phyloP scores from a whole-genome alignment of 768 basidiomycete genomes.

The Fibroporia radiculosa region DNA sequence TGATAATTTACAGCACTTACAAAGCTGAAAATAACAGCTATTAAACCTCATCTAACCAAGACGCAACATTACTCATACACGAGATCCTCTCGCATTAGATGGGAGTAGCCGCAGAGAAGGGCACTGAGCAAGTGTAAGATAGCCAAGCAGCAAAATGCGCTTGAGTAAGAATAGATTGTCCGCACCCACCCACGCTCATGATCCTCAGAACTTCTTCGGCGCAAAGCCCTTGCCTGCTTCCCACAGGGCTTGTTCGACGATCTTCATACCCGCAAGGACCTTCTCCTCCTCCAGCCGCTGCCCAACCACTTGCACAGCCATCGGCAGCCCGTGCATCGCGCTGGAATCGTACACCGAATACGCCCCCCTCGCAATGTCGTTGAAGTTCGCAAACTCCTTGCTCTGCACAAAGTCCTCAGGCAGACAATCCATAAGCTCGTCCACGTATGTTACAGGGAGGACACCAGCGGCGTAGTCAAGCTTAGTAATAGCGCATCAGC shows the following conservation, averaged over 20 bases:
- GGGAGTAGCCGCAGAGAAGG: too few species aligned
- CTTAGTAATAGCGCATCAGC: constrained; percentile 15
- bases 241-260: constrained; percentile 24
- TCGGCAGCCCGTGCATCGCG: constrained; percentile 37
- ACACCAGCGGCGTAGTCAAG: constrained; percentile 39
- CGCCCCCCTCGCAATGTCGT: constrained; percentile 30
- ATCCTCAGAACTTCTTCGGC: constrained; percentile 2
- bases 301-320: constrained; percentile 37
- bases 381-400: constrained; percentile 20
- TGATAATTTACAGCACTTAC: too few species aligned
- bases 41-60: too few species aligned
- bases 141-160: too few species aligned
- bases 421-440: constrained; percentile 25
- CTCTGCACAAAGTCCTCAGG: constrained; percentile 17
- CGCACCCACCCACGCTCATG: too few species aligned
- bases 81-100: too few species aligned
- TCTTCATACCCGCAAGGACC: constrained; percentile 37
- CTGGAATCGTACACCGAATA: constrained; percentile 34
- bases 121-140: too few species aligned
- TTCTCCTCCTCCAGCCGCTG: constrained; percentile 40
- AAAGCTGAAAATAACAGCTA: too few species aligned
- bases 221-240: constrained; percentile 8
- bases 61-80: too few species aligned
- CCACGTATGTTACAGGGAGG: constrained; percentile 36
- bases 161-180: too few species aligned